These are phyloP conservation scores for Gamsiella multidivaricata DNA, from an alignment of 192 early-diverging fungal genomes.

Conservation along the genomic window DNA sequence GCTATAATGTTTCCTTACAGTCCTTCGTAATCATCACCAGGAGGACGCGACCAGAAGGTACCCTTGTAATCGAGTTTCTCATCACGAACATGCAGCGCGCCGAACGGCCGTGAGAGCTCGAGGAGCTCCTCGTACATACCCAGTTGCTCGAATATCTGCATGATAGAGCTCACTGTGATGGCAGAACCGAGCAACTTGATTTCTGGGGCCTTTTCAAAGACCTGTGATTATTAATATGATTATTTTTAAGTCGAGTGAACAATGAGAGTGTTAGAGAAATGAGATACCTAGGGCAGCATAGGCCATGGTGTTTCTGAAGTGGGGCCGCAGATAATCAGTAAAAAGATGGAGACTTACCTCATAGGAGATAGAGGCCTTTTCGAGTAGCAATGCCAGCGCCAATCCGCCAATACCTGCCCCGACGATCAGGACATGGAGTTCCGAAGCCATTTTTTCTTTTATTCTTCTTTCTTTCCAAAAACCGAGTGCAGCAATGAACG, in stretches of 20 bases:
- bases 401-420: constrained; percentile 18
- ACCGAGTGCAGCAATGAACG: neutral
- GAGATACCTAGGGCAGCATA: too few relatives aligned
- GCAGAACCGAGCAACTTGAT: constrained; percentile 26
- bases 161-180: constrained; percentile 7
- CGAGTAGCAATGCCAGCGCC: constrained; percentile 15
- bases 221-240: too few relatives aligned
- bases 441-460: constrained; percentile 11
- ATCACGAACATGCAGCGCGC: constrained; percentile 12
- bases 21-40: constrained; percentile 4
- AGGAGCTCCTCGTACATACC: constrained; percentile 19
- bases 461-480: neutral
- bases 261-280: too few relatives aligned
- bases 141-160: constrained; percentile 28
- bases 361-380: constrained; percentile 8
- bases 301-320: too few relatives aligned
- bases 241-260: too few relatives aligned
- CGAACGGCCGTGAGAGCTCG: constrained; percentile 19
- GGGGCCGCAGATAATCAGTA: neutral
- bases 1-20: too few relatives aligned
- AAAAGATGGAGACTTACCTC: constrained; percentile 15
- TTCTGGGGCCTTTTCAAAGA: constrained; percentile 35
- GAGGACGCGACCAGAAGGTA: neutral
- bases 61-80: constrained; percentile 13
- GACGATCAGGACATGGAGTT: constrained; percentile 17